Evolutionary conservation across 2,329 filamentous ascomycete genomes (phyloP), one percentile per base, ranked within the genome.

Genomic region (Colletotrichum endophyticum): DNA sequence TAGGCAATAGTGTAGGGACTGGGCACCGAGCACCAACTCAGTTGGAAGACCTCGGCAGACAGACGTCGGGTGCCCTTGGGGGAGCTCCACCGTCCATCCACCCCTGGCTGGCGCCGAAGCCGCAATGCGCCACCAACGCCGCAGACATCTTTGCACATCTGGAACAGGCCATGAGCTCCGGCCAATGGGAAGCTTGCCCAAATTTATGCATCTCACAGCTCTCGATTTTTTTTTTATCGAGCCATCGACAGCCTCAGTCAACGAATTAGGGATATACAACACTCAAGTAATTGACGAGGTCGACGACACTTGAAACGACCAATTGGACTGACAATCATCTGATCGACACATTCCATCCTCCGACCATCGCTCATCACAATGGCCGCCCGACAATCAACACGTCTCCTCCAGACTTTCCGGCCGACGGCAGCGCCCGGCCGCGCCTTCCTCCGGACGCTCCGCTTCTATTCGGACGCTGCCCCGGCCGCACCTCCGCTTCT

Each of bases 401-500:
- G 81, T 70, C 77, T 80, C 64, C 77, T 80, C 19, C 70, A 79
- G 36, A 72, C 77, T 72, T 75, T 83, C 64, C 76, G 78, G 63
- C 80, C 79, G n/a, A 69, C 78, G 25, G 61, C 6, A 25, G 44
- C 28, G 27, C 53, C 66, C 13, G 27, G 59, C 61, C 81, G 78
- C 67, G 63, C 76, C 74, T 27, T n/a, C 16, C 53, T 63, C 56
- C 72, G 75, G 30, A 36, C 64, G 44, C 69, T 77, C 77, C 79
- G 79, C 56, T 78, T 79, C 69, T 75, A 77, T 76, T 76, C 74
- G 78, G 76, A 80, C 28, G 75, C 72, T 66, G 78, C 86, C 56
- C 81, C 82, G 72, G 84, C 86, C 77, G 80, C 84, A 6, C 89
- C 89, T 53, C 87, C 89, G 13, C 83, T 91, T 11, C 84, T 91